Evolutionary conservation across 306 rosid genomes (phyloP), one percentile per base, ranked within the genome.

Genomic region (Amphicarpaea edgeworthii): DNA sequence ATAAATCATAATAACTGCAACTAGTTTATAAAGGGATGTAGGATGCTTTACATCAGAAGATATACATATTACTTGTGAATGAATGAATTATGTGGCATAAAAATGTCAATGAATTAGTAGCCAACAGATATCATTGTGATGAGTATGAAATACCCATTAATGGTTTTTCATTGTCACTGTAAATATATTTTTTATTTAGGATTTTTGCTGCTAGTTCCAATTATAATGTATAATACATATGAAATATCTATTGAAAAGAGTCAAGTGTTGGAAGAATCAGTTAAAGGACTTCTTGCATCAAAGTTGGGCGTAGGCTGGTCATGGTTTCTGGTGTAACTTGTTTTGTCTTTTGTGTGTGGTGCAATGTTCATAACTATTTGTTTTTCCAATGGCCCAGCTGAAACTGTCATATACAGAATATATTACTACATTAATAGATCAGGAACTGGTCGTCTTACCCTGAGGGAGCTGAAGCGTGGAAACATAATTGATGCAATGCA

Each of bases 351-450:
- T 12, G 15, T 26, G 40, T 8, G 66, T 3, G 49, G 50, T 74
- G 71, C 71, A 40, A 70, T 72, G 62, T 53, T 73, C 51, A 82
- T 75, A 72, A 83, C 72, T 69, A 67, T 38, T 47, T 79, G 57
- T 73, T 63, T 77, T 83, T 88, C 87, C 82, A 46, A 79, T 90
- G 86, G 67, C 65, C 89, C 99, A 96, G 99, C 99, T 82, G 99
- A 96, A 86, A 96, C 99, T 78, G 99, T 93, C 45, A 93, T 90
- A 92, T 93, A 89, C 87, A 84, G 99, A 87, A 96, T 96, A 91
- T 96, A 87, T 87, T 96, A 90, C 93, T 96, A 90, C 84, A 78
- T 96, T 78, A 96, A 92, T 90, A 89, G 98, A 88, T 83, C 96
- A 40, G 97, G 96, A 63, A 90, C 88, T 65, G 96, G 99, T 32